Evolutionary conservation across 306 rosid genomes (phyloP).

Genomic region (Vigna unguiculata): DNA sequence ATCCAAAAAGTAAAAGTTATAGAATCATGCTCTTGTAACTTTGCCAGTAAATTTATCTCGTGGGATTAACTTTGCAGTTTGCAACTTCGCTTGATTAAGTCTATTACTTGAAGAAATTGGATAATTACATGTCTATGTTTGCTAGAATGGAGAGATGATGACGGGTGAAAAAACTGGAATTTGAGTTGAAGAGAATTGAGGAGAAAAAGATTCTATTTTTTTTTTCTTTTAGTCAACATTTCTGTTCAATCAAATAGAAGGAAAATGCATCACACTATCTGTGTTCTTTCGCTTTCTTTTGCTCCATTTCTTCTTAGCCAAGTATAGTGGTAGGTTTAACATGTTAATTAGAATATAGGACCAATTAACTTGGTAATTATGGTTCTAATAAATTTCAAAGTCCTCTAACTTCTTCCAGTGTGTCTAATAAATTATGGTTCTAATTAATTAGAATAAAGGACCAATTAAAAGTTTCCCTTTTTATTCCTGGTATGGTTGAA

Average conservation of each 20-base stretch:
- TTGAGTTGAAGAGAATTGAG: neutral
- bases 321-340: neutral
- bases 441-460: too few relatives aligned
- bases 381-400: neutral
- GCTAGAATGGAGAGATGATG: neutral
- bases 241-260: neutral
- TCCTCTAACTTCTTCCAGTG: neutral
- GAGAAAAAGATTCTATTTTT: neutral
- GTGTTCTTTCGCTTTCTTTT: neutral
- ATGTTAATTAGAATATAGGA: neutral
- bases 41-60: neutral
- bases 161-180: neutral
- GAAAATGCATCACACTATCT: neutral
- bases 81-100: neutral
- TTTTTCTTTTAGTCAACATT: neutral
- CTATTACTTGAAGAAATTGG: neutral
- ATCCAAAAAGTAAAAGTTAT: neutral
- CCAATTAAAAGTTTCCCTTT: neutral
- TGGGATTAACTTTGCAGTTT: slow-evolving; percentile 8
- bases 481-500: neutral
- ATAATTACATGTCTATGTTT: neutral
- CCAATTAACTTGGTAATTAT: slow-evolving; percentile 1
- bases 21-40: neutral
- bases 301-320: neutral
- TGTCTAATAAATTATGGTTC: too few relatives aligned